A percentile compares a stretch with the other conserved stretches of the same genome.
Conservation (phyloP, 108 stramenopile genomes). For the Ochromonas danica region DNA sequence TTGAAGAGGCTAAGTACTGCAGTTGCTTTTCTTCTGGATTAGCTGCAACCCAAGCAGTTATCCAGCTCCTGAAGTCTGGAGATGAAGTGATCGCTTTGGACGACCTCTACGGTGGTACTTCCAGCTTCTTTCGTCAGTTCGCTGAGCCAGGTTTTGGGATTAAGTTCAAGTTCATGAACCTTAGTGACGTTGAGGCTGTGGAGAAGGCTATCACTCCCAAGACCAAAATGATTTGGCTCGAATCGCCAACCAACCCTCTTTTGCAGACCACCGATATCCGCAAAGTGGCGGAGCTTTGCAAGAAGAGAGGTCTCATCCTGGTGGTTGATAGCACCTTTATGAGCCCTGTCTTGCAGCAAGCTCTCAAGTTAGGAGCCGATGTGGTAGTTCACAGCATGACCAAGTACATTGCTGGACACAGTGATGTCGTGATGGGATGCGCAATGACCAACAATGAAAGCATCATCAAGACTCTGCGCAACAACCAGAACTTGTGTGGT, state of each 20-base stretch:
- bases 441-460: constrained; percentile 67
- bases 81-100: constrained; percentile 76
- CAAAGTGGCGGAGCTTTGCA: constrained; percentile 60
- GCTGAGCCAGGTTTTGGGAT: constrained; percentile 64
- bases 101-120: constrained; percentile 86
- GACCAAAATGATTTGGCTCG: constrained; percentile 77
- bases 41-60: constrained; percentile 78
- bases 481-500: constrained; percentile 83
- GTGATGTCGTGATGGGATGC: constrained; percentile 79
- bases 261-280: constrained; percentile 73
- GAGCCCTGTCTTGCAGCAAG: constrained; percentile 80
- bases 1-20: constrained; percentile 71
- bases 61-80: constrained; percentile 64
- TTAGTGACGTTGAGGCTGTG: constrained; percentile 65
- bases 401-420: constrained; percentile 85
- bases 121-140: constrained; percentile 71
- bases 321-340: constrained; percentile 91
- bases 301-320: constrained; percentile 56
- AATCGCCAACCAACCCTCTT: constrained; percentile 86
- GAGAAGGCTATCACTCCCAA: constrained; percentile 67
- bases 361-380: constrained; percentile 78
- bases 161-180: constrained; percentile 69
- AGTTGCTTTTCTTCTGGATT: constrained; percentile 77
- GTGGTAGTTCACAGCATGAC: constrained; percentile 75
- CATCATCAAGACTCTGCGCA: constrained; percentile 65